phyloP scores from a whole-genome alignment of 2,329 filamentous ascomycete genomes.

The Xylaria sp. region DNA sequence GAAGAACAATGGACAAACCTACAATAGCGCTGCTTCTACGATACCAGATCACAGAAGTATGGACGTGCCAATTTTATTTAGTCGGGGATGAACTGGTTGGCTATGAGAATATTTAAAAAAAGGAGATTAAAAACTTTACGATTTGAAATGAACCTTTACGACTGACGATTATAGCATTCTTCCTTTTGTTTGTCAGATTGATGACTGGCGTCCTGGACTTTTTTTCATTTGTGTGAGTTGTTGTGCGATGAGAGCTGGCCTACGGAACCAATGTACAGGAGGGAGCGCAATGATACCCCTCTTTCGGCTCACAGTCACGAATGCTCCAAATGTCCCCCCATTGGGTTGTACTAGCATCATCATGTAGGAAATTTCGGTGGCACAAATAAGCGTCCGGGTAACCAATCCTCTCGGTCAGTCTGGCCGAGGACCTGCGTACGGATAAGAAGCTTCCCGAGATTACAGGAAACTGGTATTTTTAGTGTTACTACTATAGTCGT shows the following conservation, averaged over 20 bases:
- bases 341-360: conserved; percentile 36
- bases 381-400: conserved; percentile 22
- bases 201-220: conserved; percentile 34
- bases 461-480: conserved; percentile 36
- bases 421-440: conserved; percentile 32
- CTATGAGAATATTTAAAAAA: conserved; percentile 27
- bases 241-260: conserved; percentile 25
- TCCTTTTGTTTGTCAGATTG: conserved; percentile 37
- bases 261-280: conserved; percentile 36
- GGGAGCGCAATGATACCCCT: conserved; percentile 34
- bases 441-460: conserved; percentile 36
- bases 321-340: conserved; percentile 21
- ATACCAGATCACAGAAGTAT: conserved; percentile 56
- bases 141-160: conserved; percentile 42
- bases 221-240: conserved; percentile 32
- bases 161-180: conserved; percentile 36
- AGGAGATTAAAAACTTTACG: conserved; percentile 35
- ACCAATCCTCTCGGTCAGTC: conserved; percentile 22
- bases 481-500: conserved; percentile 29
- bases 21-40: conserved; percentile 32
- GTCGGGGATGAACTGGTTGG: conserved; percentile 46
- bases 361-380: conserved; percentile 32
- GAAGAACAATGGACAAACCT: conserved; percentile 33
- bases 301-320: conserved; percentile 31
- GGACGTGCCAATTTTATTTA: conserved; percentile 72